Percentiles rank a stretch among this genome's conserved stretches.
Conservation (phyloP, 495 filamentous ascomycete genomes). For the Penicillium canariense region DNA sequence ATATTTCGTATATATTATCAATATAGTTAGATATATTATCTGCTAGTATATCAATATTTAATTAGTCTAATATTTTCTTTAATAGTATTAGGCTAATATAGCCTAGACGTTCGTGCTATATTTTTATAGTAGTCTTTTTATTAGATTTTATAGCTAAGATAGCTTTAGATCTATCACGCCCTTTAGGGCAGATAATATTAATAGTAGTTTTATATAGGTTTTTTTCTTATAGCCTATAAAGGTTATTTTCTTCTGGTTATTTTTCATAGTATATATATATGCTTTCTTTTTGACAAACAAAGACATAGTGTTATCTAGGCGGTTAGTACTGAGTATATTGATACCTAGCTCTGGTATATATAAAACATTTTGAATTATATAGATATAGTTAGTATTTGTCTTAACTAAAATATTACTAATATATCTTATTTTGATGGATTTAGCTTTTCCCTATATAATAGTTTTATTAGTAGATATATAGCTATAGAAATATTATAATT, state of each 20-base stretch:
- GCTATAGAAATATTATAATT: neutral
- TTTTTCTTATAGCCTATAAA: neutral
- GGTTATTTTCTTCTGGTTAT: neutral
- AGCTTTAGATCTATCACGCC: neutral
- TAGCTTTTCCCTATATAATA: neutral
- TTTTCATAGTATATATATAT: neutral
- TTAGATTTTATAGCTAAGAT: neutral
- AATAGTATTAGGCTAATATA: neutral
- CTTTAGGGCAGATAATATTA: neutral
- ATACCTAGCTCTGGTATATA: neutral
- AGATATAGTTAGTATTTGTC: neutral
- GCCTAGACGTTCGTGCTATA: neutral
- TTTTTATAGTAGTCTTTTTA: neutral
- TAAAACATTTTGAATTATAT: neutral
- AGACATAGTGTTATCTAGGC: neutral
- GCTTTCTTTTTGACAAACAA: neutral
- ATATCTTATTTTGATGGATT: neutral
- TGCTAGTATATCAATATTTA: neutral
- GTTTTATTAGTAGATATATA: neutral
- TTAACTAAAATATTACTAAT: neutral
- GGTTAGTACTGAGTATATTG: neutral
- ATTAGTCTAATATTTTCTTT: neutral
- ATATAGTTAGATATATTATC: neutral
- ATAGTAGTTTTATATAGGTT: neutral
- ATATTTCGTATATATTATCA: neutral